Evolutionary conservation across 2,329 filamentous ascomycete species (phyloP), one percentile per base, ranked within the genome.

Genomic region (Nothophaeocryptopus gaeumannii): DNA sequence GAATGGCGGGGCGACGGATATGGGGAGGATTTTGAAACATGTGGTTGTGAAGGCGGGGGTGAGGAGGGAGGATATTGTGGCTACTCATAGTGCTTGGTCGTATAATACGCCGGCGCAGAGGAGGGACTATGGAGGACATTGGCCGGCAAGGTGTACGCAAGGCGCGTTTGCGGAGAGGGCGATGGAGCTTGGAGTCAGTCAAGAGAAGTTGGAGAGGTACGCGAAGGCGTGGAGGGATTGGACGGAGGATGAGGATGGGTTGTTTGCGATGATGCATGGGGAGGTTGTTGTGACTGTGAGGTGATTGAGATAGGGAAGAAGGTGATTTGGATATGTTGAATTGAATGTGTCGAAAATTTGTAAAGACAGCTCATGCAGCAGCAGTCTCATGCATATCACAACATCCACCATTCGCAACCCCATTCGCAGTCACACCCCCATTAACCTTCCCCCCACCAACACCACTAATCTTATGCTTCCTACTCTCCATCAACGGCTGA

Each of bases 241-340:
- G 57, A 53, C 55, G n/a, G 50, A 53, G 13, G 50, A 58, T 34
- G 46, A 51, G 15, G 20, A 54, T n/a, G 57, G 39, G 9, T 34
- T 31, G 8, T 59, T 59, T 45, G 37, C 55, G 2, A 59, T 59
- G 57, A 53, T 53, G 44, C 56, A 58, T 47, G 51, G 49, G n/a
- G 51, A 58, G 31, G 47, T 56, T 5, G 38, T 59, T 47, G 54
- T 36, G 10, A 42, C 14, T 11, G 11, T 58, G 20, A 26, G 20
- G 20, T 26, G 20, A 26, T 26, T 26, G 11, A 44, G 36, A 46
- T 12, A 30, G 39, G 3, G n/a, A n/a, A n/a, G n/a, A n/a, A n/a
- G n/a, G n/a, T n/a, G n/a, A n/a, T 26, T 26, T 26, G 20, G 20
- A 26, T 26, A 7, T 26, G 20, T 26, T 26, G 20, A 26, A 26